Base-by-base conservation (phyloP, 2,329 filamentous ascomycete species). In the Ophiostoma tasmaniense region DNA sequence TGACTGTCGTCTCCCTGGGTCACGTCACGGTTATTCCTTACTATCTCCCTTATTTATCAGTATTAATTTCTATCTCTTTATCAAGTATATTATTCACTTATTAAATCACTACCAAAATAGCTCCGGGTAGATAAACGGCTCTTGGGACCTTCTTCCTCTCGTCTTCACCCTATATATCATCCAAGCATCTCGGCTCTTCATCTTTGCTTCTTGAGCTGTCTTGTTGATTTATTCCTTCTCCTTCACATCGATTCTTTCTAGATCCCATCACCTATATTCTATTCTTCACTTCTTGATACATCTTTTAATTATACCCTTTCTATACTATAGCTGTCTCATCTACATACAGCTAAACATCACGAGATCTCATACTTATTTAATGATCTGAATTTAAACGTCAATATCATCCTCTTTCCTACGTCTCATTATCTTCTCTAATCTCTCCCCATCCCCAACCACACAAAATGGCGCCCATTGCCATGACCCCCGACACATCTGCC, bases 401-500 rank as follows among this genome's bases (percentile, higher is more conserved):
- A 17, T 17, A n/a, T 45, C 7, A 20, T 17, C 39, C 14, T 20
- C 5, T 39, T 14, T 13, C 45, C 50, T 25, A 45, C 30, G 7
- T 28, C 37, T 59, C 35, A 13, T 13, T 30, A 28, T 17, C 22
- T 11, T 11, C 14, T 11, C 45, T 14, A 52, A 11, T 17, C 3
- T 17, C 42, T 17, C 42, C 20, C 42, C n/a, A n/a, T n/a, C n/a
- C 42, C 20, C 42, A n/a, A 8, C n/a, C n/a, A 55, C 55, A 45
- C 42, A 45, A 20, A 61, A 61, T 61, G 55, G 55, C 55, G 55
- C 75, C 75, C 70, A 76, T 75, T 39, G 75, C 75, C 69, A 69
- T 75, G 61, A 75, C 75, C 6, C 75, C 75, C 8, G 74, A 76
- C 65, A 73, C 73, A 71, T 73, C 74, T n/a, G 71, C 72, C 50